Conservation (phyloP, 257 asterid species). For the Thymus quinquecostatus region DNA sequence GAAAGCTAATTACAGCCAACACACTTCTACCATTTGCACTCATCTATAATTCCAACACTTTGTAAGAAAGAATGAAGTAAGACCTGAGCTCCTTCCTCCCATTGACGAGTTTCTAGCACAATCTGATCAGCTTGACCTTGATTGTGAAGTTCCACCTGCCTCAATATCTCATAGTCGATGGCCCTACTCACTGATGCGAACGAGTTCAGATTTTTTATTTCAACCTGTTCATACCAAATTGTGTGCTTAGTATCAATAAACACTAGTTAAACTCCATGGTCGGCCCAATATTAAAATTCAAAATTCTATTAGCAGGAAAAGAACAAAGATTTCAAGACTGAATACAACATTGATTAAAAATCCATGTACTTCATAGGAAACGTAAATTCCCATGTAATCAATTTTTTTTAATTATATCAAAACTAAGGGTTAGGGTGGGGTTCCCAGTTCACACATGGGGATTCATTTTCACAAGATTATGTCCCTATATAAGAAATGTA, state of each 20-base stretch:
- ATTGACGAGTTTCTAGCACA: constrained; percentile 95
- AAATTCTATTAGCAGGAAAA: not conserved
- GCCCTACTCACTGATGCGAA: constrained; percentile 94
- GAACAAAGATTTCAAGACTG: constrained; percentile 5
- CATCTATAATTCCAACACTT: not conserved
- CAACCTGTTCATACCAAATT: constrained; percentile 64
- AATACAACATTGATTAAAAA: no score
- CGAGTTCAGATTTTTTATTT: constrained; percentile 94
- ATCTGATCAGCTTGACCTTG: constrained; percentile 83
- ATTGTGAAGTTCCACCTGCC: constrained; percentile 81
- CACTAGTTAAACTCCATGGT: constrained; percentile 14
- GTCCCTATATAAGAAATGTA: no score
- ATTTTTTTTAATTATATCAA: no score
- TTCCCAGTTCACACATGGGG: no score
- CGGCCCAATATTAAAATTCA: not conserved
- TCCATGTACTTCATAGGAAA: no score
- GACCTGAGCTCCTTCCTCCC: constrained; percentile 99
- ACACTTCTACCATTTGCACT: no score
- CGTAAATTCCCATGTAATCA: no score
- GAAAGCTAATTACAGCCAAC: no score
- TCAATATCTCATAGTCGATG: constrained; percentile 86
- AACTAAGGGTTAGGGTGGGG: no score
- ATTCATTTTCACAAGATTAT: no score
- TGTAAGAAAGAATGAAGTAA: constrained; percentile 31
- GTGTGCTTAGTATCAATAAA: constrained; percentile 1